A percentile compares a stretch with the other conserved stretches of the same genome.
Conservation (phyloP, 768 basidiomycete genomes). For the Tephrocybe sp. region DNA sequence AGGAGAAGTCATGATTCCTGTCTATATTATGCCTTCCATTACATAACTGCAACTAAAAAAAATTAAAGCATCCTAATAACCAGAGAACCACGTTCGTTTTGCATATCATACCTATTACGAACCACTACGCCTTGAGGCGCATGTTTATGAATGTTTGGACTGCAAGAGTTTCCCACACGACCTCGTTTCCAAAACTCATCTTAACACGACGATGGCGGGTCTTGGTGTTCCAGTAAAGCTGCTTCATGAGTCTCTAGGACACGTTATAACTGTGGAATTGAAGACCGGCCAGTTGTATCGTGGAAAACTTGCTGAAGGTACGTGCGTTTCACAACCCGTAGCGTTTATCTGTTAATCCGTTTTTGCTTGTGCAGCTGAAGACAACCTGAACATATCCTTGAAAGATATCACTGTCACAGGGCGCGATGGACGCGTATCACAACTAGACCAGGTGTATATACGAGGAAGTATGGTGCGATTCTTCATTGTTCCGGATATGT, state of each 20-base stretch:
- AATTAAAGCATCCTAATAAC: no score
- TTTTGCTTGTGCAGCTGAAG: conserved; percentile 71
- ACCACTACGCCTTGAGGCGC: neutral
- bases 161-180: conserved; percentile 15
- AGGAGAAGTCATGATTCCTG: conserved; percentile 45
- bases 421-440: conserved; percentile 96
- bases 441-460: conserved; percentile 98
- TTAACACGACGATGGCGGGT: conserved; percentile 51
- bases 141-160: conserved; percentile 22
- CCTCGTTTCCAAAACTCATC: conserved; percentile 1
- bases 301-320: conserved; percentile 96
- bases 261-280: conserved; percentile 96
- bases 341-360: conserved; percentile 6
- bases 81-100: no score
- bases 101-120: no score
- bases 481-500: conserved; percentile 99
- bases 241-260: conserved; percentile 93
- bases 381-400: conserved; percentile 95
- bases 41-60: no score
- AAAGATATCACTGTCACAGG: conserved; percentile 98
- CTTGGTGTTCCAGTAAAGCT: conserved; percentile 96
- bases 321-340: conserved; percentile 42
- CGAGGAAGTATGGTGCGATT: conserved; percentile 97
- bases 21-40: no score
- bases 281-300: conserved; percentile 98